Evolutionary conservation across 2,329 filamentous ascomycete genomes (phyloP), one percentile per base, ranked within the genome.

Genomic region (Aureobasidium sp.): DNA sequence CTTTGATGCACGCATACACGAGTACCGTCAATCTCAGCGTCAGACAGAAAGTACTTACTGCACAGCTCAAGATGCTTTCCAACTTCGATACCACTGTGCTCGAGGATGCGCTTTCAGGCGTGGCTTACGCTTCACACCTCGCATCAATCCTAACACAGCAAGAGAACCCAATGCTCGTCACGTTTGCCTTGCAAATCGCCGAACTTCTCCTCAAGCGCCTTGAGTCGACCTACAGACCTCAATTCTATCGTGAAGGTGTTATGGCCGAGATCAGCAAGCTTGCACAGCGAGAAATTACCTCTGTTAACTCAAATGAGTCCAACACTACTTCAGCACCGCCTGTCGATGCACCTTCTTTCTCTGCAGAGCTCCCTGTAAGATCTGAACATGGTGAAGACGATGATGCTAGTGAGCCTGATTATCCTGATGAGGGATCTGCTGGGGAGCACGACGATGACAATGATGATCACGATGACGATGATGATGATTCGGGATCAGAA

Each of bases 1-100:
- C 94, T 2, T 78, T 99, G 65, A 97, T 94, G 34, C 92, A 99
- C 73, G 93, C 92, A 0, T 99, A 96, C 71, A 97, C 94, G 11
- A 97, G 94, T 74, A 99, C 94, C 0, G 93, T 99, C 65, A 99
- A 99, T 70, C 78, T 97, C 16, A 91, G 86, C 62, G 94, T 99
- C 44, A 88, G 95, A 27, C 91, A 97, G 71, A 97, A 96, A 75
- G 94, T 99, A 3, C 81, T 99, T 37, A 90, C 86, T 25, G 94
- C 93, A n/a, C 94, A 99, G 70, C 78, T 97, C 48, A 97, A 97
- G 77, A 97, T 99, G 91, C 82, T 99, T 10, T 96, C 91, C 13
- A 96, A 97, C 66, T 77, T 99, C n/a, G 91, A 97, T 67, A 86
- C 85, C 47, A 81, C 83, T 41, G 91, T 99, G 55, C 82, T 99